Evolutionary conservation across 1,284 basidiomycete species (phyloP).

Genomic region (Trichosporon faecale): DNA sequence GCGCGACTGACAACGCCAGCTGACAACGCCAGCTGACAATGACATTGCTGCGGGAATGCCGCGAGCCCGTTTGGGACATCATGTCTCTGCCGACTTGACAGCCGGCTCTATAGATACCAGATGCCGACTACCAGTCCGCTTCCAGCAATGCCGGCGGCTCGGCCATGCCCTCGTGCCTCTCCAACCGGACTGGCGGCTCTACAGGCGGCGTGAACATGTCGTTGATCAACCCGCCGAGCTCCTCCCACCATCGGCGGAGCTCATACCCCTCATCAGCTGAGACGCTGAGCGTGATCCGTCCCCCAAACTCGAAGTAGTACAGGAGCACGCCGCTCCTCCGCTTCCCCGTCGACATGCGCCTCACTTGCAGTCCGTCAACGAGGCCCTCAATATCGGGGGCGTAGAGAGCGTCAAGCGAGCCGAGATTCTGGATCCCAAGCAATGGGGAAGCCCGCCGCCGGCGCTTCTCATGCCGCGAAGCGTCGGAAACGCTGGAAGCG

Average conservation of each 20-base stretch:
- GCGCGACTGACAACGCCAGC: no score
- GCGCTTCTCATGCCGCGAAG: neutral
- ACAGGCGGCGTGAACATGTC: neutral
- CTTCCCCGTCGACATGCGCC: neutral
- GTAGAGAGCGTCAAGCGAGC: neutral
- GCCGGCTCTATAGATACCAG: no score
- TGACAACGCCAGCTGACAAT: no score
- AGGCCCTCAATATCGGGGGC: neutral
- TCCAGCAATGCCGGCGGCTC: no score
- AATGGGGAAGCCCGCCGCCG: neutral
- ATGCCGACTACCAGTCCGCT: no score
- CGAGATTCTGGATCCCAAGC: neutral
- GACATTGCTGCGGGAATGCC: neutral
- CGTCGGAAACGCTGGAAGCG: no score
- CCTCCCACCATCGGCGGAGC: neutral
- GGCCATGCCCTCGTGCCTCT: neutral
- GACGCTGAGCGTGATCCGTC: neutral
- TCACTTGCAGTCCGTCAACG: neutral
- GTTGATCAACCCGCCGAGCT: neutral
- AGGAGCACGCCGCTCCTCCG: neutral
- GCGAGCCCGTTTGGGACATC: neutral
- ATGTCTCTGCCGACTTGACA: neutral
- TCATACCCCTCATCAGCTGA: neutral
- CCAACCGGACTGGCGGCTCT: neutral
- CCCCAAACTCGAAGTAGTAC: slow-evolving; percentile 6